Conservation (phyloP, 768 basidiomycete species). For the Russula virescens region DNA sequence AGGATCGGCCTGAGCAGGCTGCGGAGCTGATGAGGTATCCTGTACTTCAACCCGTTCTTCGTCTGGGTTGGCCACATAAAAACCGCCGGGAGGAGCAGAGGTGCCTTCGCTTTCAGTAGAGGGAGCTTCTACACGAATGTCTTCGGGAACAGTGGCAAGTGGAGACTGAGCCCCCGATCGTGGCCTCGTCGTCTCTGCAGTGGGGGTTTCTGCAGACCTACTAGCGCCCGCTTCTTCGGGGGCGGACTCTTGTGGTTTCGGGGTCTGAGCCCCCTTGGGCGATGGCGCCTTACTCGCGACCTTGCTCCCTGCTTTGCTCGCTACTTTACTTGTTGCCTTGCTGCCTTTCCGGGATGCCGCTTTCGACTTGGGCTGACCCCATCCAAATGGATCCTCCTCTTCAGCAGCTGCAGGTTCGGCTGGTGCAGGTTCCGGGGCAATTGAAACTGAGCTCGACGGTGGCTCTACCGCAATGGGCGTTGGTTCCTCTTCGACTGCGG, state of each 20-base stretch:
- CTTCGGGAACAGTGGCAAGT: slow-evolving; percentile 12
- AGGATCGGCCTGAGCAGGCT: background rate
- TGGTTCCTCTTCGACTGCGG: background rate
- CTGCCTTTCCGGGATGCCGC: slow-evolving; percentile 14
- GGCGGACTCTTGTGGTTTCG: slow-evolving; percentile 5
- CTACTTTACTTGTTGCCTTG: slow-evolving; percentile 16
- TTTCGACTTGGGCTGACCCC: slow-evolving; percentile 13
- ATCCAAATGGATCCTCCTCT: background rate
- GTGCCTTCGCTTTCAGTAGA: background rate
- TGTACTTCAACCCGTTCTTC: background rate
- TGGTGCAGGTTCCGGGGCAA: background rate
- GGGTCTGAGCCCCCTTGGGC: slow-evolving; percentile 19
- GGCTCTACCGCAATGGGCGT: background rate
- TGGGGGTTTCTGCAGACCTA: background rate
- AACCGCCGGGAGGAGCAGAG: slow-evolving; percentile 1
- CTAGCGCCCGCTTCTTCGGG: background rate
- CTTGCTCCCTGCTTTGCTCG: slow-evolving; percentile 21
- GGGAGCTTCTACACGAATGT: background rate
- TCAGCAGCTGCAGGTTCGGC: background rate
- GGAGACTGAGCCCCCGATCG: slow-evolving; percentile 3
- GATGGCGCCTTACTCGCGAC: slow-evolving; percentile 12
- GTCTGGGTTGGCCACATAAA: slow-evolving; percentile 3
- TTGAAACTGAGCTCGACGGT: background rate
- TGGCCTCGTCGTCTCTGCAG: background rate
- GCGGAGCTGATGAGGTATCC: background rate